Evolutionary conservation across 257 asterid genomes (phyloP).

Genomic region (Nemophila menziesii): DNA sequence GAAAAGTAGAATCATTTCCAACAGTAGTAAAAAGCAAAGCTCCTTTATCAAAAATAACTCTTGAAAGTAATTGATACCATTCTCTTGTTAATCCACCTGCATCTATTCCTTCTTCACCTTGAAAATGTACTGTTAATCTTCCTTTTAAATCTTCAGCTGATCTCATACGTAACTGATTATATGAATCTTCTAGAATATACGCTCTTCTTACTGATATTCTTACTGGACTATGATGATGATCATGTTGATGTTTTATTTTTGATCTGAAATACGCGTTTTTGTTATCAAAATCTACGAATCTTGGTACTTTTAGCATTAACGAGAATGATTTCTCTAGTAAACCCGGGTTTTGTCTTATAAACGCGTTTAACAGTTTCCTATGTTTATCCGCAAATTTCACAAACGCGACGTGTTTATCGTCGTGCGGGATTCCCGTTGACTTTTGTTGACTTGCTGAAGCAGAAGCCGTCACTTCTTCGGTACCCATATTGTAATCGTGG

Average conservation of each 20-base stretch:
- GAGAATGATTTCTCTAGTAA: constrained; percentile 89
- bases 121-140: constrained; percentile 86
- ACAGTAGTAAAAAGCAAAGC: constrained; percentile 84
- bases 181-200: constrained; percentile 91
- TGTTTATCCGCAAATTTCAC: constrained; percentile 83
- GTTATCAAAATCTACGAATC: constrained; percentile 89
- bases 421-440: constrained; percentile 36
- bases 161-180: constrained; percentile 90
- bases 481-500: constrained; percentile 31
- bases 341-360: constrained; percentile 88
- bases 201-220: constrained; percentile 94
- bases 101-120: constrained; percentile 98
- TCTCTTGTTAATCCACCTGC: constrained; percentile 99
- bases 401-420: constrained; percentile 69
- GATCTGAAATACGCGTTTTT: constrained; percentile 86
- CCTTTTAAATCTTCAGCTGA: constrained; percentile 87
- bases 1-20: constrained; percentile 90
- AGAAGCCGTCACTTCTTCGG: constrained; percentile 58
- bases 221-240: constrained; percentile 82
- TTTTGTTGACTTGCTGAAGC: constrained; percentile 53
- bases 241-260: constrained; percentile 89
- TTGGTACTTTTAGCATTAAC: constrained; percentile 90
- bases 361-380: constrained; percentile 80
- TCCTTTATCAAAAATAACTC: constrained; percentile 93
- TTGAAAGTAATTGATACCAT: constrained; percentile 90